Evolutionary conservation across 345 rosid species (phyloP).

Genomic region (Heritiera fomes): DNA sequence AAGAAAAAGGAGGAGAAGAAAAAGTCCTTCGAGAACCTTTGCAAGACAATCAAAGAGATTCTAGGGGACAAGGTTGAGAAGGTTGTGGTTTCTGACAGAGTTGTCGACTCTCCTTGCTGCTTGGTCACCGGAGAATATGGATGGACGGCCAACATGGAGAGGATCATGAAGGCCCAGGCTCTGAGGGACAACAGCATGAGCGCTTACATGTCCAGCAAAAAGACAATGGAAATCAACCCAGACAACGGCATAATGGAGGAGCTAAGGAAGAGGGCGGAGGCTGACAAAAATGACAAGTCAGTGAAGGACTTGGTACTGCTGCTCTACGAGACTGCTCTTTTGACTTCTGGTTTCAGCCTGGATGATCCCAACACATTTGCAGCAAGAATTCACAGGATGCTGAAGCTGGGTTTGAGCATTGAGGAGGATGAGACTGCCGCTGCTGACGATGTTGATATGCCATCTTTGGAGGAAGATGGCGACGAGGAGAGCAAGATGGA

Average conservation of each 20-base stretch:
- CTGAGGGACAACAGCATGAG: conserved; percentile 46
- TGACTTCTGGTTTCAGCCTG: conserved; percentile 47
- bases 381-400: conserved; percentile 44
- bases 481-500: conserved; percentile 25
- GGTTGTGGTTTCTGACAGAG: conserved; percentile 37
- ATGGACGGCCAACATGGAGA: conserved; percentile 49
- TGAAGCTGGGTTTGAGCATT: conserved; percentile 46
- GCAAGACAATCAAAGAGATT: conserved; percentile 45
- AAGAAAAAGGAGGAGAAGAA: conserved; percentile 36
- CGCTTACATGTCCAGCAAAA: conserved; percentile 46
- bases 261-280: conserved; percentile 24
- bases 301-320: conserved; percentile 40
- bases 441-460: conserved; percentile 23
- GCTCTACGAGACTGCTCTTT: conserved; percentile 40
- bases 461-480: conserved; percentile 13
- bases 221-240: conserved; percentile 48
- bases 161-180: conserved; percentile 49
- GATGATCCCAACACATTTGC: conserved; percentile 47
- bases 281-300: conserved; percentile 47
- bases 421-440: conserved; percentile 34
- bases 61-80: conserved; percentile 37
- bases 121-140: conserved; percentile 48
- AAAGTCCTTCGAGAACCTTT: conserved; percentile 38
- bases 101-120: conserved; percentile 48
- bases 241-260: conserved; percentile 50